A percentile compares a stretch with the other conserved stretches of the same genome.
Evolutionary conservation across 2,329 filamentous ascomycete genomes (phyloP).

Genomic region (Nemania diffusa): DNA sequence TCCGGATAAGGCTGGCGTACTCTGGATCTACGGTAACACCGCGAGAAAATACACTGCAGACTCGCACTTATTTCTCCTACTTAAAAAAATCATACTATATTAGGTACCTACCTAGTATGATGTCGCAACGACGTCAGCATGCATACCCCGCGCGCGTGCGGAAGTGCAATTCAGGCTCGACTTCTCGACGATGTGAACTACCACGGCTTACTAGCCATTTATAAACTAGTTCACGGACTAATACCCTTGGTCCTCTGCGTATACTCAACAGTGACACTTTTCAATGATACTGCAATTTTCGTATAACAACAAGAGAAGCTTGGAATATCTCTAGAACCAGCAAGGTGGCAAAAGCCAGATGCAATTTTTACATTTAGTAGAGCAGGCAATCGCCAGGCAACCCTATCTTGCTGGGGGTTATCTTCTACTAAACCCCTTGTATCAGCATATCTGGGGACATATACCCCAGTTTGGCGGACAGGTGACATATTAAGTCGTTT

Average conservation of each 20-base stretch:
- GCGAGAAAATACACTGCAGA: neutral
- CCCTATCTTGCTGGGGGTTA: neutral
- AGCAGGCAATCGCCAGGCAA: neutral
- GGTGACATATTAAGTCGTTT: slow-evolving; percentile 4
- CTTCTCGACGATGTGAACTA: neutral
- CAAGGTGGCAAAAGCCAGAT: neutral
- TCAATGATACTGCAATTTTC: neutral
- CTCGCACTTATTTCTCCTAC: neutral
- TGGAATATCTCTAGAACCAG: neutral
- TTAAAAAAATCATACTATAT: no score
- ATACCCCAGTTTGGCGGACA: neutral
- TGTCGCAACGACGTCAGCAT: slow-evolving; percentile 46
- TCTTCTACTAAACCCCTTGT: slow-evolving; percentile 9
- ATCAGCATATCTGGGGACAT: neutral
- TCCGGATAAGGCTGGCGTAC: neutral
- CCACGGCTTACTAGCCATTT: neutral
- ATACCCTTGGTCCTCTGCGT: neutral
- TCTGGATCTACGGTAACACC: neutral
- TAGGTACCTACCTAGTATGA: slow-evolving; percentile 34
- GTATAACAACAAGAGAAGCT: neutral
- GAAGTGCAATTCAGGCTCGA: neutral
- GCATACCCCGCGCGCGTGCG: slow-evolving; percentile 35
- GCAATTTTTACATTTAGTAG: neutral
- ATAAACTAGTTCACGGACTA: neutral
- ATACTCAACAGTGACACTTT: neutral